Base-by-base conservation (phyloP, 768 basidiomycete species). In the Neoboletus subvelutipes region DNA sequence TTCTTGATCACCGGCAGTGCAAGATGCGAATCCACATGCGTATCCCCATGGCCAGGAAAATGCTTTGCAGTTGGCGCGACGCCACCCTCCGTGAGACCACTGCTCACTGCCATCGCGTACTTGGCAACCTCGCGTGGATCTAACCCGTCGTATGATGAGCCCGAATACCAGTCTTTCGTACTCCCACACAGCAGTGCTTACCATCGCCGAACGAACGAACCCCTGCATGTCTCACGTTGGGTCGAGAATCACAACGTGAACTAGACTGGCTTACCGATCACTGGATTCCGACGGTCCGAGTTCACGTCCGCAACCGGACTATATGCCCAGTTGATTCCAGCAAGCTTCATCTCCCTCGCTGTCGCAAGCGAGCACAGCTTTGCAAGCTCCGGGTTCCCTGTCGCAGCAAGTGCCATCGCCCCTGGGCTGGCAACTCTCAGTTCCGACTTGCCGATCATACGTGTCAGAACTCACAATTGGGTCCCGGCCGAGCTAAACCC, bases 11-110 rank as follows among this genome's bases (percentile, higher is more conserved):
- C 69, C 0, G 88, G 88, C 15, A 89, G 77, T 2, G 78, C 82
- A 22, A 86, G 77, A 62, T 89, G 88, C 1, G 87, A 87, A 64
- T 89, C 88, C 45, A 87, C 74, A 54, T 84, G 78, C 1, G 87
- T 90, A 54, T 89, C 86, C 0, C 88, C 87, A 58, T 89, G 88
- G 0, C 88, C 88, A 0, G 87, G 87, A 62, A 88, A 88, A 63
- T 89, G 88, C 63, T 88, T 90, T 3, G 80, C 80, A 24, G 77
- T 83, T 0, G 88, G 79, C 3, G 87, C 85, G 11, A 89, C 71
- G 2, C 78, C 79, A 0, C 75, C 71, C 5, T 75, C 64, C 0
- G 76, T 73, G 18, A 86, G 75, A 4, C 85, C 87, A 1, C 65
- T 65, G 39, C 76, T 73, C 17, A 80, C 82, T 1, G 83, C 81